These are phyloP conservation scores for Salinomyces thailandicus DNA, from an alignment of 2,329 filamentous ascomycete species.

Conservation along the genomic window DNA sequence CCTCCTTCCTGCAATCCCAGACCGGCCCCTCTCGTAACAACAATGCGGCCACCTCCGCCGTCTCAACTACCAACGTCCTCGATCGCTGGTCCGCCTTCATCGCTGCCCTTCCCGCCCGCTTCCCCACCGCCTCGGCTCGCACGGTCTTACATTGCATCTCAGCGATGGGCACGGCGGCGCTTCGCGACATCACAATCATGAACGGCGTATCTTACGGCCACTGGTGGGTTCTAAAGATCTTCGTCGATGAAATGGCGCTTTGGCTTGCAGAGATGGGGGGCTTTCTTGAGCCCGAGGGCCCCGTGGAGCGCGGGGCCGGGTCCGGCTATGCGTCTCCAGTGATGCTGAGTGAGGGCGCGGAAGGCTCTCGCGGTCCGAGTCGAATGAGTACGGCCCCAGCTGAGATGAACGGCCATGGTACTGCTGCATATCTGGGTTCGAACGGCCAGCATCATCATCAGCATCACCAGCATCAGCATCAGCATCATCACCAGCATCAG, in stretches of 20 bases:
- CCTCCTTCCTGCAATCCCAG: constrained; percentile 29
- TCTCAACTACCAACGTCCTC: constrained; percentile 52
- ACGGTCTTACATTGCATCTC: constrained; percentile 70
- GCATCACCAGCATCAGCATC: constrained; percentile 6
- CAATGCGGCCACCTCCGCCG: constrained; percentile 27
- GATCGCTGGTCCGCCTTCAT: constrained; percentile 71
- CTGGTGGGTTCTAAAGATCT: constrained; percentile 93
- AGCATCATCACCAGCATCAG: constrained; percentile 4
- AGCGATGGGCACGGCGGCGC: constrained; percentile 62
- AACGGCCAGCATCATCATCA: constrained; percentile 11
- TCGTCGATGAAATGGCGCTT: constrained; percentile 85
- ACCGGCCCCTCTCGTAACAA: constrained; percentile 13
- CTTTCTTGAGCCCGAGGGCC: constrained; percentile 51
- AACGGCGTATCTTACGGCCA: constrained; percentile 74
- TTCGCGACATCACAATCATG: constrained; percentile 70
- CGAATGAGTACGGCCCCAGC: constrained; percentile 25
- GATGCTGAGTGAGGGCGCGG: constrained; percentile 17
- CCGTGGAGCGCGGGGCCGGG: constrained; percentile 2
- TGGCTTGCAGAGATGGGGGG: constrained; percentile 86
- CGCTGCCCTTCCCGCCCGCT: constrained; percentile 55
- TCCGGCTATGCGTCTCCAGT: constrained; percentile 14
- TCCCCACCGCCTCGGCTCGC: constrained; percentile 61
- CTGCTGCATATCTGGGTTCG: constrained; percentile 6
- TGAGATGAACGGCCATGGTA: constrained; percentile 10
- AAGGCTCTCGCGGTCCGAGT: constrained; percentile 20